phyloP scores from a whole-genome alignment of 495 filamentous ascomycete genomes.

The Penicillium coffeae region DNA sequence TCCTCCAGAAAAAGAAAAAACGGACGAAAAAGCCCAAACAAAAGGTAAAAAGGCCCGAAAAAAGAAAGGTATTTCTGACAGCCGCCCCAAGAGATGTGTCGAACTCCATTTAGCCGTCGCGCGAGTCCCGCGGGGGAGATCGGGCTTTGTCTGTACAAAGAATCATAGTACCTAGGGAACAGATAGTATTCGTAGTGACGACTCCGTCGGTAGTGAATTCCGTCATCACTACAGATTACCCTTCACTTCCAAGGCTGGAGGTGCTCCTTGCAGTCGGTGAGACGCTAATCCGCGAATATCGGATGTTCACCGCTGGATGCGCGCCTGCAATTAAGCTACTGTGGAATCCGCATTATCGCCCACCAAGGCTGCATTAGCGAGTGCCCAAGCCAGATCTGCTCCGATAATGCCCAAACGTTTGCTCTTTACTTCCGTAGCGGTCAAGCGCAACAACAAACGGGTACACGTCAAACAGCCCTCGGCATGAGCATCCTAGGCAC shows the following conservation, averaged over 20 bases:
- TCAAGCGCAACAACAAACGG: too few relatives aligned
- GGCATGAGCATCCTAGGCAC: too few relatives aligned
- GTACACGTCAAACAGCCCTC: too few relatives aligned
- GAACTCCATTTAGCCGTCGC: background rate
- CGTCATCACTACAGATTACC: too few relatives aligned
- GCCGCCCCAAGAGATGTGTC: conserved; percentile 14
- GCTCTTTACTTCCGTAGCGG: background rate
- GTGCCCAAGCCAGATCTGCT: too few relatives aligned
- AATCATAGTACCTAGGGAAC: background rate
- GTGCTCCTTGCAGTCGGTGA: too few relatives aligned
- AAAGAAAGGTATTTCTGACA: conserved; percentile 11
- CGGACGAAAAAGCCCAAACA: background rate
- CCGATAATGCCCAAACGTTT: background rate
- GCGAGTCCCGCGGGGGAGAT: background rate
- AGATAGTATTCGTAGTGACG: too few relatives aligned
- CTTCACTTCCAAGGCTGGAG: too few relatives aligned
- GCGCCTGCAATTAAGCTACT: background rate
- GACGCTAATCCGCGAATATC: background rate
- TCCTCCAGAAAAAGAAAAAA: conserved; percentile 1
- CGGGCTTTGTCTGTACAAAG: background rate
- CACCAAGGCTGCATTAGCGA: background rate
- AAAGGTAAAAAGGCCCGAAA: background rate
- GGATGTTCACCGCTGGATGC: background rate
- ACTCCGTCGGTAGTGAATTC: too few relatives aligned
- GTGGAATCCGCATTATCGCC: background rate